phyloP scores from a whole-genome alignment of 2,329 filamentous ascomycete genomes.

The Penicillium rolfsii region DNA sequence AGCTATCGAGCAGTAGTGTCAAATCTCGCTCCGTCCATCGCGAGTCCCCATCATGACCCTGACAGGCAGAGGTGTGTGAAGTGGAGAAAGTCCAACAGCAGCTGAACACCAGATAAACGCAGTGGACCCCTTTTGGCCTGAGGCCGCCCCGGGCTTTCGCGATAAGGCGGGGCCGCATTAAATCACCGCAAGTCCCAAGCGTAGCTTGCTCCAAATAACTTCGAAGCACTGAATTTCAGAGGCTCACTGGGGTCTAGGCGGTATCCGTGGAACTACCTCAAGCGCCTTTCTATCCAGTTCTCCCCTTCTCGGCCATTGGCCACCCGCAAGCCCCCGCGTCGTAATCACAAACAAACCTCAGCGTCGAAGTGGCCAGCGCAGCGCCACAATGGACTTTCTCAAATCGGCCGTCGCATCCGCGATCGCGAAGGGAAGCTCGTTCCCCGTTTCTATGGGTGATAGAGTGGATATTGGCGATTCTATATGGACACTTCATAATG shows the following conservation, averaged over 20 bases:
- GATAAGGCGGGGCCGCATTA: constrained; percentile 11
- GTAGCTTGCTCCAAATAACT: not conserved
- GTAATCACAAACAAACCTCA: constrained; percentile 13
- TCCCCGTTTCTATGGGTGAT: constrained; percentile 91
- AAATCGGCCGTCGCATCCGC: constrained; percentile 97
- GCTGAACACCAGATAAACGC: constrained; percentile 3
- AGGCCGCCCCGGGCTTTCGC: constrained; percentile 5
- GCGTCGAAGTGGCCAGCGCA: constrained; percentile 15
- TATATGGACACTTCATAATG: constrained; percentile 96
- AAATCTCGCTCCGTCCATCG: not conserved
- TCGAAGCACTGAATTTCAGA: not conserved
- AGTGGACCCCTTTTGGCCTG: constrained; percentile 8
- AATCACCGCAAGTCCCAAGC: constrained; percentile 5
- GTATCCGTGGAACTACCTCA: not conserved
- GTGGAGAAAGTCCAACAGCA: not conserved
- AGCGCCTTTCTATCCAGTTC: not conserved
- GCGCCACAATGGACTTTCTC: constrained; percentile 80
- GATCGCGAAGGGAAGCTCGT: constrained; percentile 90
- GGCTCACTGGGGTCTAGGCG: not conserved
- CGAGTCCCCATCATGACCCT: not conserved
- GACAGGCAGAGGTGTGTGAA: not conserved
- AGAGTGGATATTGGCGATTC: constrained; percentile 89
- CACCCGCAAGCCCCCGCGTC: constrained; percentile 2
- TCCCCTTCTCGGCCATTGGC: not conserved
- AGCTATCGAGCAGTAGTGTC: not conserved